These are phyloP conservation scores for Elongisporangium anandrum DNA, from an alignment of 352 stramenopile genomes.

Conservation along the genomic window DNA sequence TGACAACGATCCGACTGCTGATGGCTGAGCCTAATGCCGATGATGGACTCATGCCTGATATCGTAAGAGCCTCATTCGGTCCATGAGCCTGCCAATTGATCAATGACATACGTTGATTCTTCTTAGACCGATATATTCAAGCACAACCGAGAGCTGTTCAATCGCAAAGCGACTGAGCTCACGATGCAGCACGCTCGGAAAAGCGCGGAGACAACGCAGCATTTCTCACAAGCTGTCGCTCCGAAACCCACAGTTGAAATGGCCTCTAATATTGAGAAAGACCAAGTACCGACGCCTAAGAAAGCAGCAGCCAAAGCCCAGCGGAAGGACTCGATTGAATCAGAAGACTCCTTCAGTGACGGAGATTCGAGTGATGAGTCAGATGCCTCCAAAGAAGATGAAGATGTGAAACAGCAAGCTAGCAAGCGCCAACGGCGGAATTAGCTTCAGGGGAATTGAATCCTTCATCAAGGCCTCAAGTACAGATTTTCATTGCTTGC, in stretches of 20 bases:
- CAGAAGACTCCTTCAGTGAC: constrained; percentile 35
- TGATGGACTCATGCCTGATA: constrained; percentile 89
- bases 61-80: constrained; percentile 29
- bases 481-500: too few species aligned
- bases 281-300: neutral
- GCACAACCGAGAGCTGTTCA: constrained; percentile 71
- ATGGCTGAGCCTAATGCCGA: constrained; percentile 90
- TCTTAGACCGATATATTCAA: constrained; percentile 75
- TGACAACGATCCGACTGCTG: constrained; percentile 89
- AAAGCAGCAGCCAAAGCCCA: neutral
- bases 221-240: neutral
- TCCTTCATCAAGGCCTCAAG: too few species aligned
- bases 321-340: constrained; percentile 7
- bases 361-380: constrained; percentile 37
- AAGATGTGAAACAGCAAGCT: constrained; percentile 2
- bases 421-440: constrained; percentile 6
- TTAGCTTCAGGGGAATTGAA: neutral
- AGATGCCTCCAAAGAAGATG: constrained; percentile 15
- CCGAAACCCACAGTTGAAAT: constrained; percentile 2
- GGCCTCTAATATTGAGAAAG: constrained; percentile 8
- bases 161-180: constrained; percentile 55
- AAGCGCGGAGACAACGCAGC: constrained; percentile 3
- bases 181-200: constrained; percentile 42
- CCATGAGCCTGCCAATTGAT: neutral
- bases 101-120: neutral